phyloP scores from a whole-genome alignment of 2,329 filamentous ascomycete species.

The Cryphonectria naterciae region DNA sequence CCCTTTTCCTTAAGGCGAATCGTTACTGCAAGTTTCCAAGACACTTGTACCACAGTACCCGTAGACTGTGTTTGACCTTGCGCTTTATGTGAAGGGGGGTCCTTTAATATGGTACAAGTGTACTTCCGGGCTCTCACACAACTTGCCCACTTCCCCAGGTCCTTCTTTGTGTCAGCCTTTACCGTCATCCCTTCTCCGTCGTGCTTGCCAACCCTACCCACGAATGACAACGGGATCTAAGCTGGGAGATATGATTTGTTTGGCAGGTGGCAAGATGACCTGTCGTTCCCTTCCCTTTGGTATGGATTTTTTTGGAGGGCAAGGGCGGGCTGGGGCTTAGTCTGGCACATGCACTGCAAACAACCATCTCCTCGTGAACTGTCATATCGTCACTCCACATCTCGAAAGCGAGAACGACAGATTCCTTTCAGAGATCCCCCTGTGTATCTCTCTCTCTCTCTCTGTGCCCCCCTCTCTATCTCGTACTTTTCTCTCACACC shows the following conservation, averaged over 20 bases:
- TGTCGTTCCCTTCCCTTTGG: background rate
- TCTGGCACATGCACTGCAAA: background rate
- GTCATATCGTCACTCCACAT: background rate
- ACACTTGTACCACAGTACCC: background rate
- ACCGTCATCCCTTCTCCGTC: background rate
- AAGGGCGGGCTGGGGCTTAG: background rate
- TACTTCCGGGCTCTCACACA: background rate
- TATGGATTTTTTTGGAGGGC: background rate
- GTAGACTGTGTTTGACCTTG: constrained; percentile 3
- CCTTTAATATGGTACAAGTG: background rate
- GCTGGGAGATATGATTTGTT: background rate
- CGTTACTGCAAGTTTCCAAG: background rate
- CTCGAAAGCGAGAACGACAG: constrained; percentile 1
- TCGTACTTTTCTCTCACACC: background rate
- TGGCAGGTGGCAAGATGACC: constrained; percentile 2
- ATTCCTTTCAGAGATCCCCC: background rate
- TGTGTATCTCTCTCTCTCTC: background rate
- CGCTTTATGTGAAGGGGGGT: background rate
- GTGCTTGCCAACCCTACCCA: constrained; percentile 5
- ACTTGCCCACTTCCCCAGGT: background rate
- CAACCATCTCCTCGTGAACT: background rate
- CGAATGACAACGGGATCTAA: background rate
- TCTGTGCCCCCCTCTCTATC: no score
- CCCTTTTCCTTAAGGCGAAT: background rate
- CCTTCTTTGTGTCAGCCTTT: background rate